These are phyloP conservation scores for Emericellopsis terricola DNA, from an alignment of 495 filamentous ascomycete genomes.

Conservation along the genomic window DNA sequence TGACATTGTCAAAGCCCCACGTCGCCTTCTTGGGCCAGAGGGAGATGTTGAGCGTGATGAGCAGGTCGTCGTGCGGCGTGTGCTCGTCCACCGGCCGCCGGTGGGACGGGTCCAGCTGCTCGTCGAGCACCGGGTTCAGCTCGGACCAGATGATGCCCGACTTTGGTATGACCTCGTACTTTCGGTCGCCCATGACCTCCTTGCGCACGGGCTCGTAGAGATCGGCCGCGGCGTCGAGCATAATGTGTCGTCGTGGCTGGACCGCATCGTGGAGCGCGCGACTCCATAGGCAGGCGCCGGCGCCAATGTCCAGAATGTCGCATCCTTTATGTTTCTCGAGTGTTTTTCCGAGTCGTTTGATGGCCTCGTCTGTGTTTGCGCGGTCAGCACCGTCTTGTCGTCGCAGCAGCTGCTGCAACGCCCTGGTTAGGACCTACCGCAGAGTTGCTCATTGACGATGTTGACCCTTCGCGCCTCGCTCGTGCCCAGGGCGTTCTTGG, in stretches of 20 bases:
- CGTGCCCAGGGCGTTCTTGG: neutral
- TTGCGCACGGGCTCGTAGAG: conserved; percentile 39
- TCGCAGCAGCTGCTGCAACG: neutral
- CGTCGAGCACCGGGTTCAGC: conserved; percentile 23
- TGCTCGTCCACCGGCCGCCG: conserved; percentile 10
- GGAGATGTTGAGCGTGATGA: conserved; percentile 43
- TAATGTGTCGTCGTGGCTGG: conserved; percentile 58
- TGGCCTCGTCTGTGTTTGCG: conserved; percentile 13
- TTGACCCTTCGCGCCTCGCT: conserved; percentile 17
- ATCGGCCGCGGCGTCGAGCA: conserved; percentile 46
- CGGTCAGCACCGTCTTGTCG: neutral
- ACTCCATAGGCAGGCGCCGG: conserved; percentile 59
- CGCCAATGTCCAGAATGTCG: conserved; percentile 74
- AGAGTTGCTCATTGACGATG: conserved; percentile 40
- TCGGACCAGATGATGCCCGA: conserved; percentile 31
- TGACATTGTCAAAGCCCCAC: conserved; percentile 17
- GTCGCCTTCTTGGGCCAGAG: conserved; percentile 19
- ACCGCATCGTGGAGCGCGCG: conserved; percentile 53
- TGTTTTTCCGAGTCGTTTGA: conserved; percentile 20
- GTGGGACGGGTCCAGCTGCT: conserved; percentile 31
- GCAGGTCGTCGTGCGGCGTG: conserved; percentile 42
- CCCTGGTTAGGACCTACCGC: conserved; percentile 25
- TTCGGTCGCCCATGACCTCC: conserved; percentile 37
- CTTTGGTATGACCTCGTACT: conserved; percentile 32
- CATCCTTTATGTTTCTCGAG: conserved; percentile 46